These are phyloP conservation scores for rapeseed (Brassica napus) DNA, from an alignment of 345 rosid species.

Conservation along the genomic window Da-Ae NC_063452.1:4514501-4515000, in stretches of 20 bases:
- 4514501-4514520: neutral
- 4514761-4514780: conserved; percentile 51
- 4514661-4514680: conserved; percentile 23
- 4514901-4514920: neutral
- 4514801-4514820: conserved; percentile 16
- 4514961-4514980: neutral
- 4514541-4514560: neutral
- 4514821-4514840: conserved; percentile 11
- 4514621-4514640: neutral
- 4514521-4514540: neutral
- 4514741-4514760: conserved; percentile 51
- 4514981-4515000: neutral
- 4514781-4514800: conserved; percentile 22
- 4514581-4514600: conserved; percentile 23
- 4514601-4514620: conserved; percentile 21
- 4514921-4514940: neutral
- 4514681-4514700: conserved; percentile 35
- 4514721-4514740: conserved; percentile 62
- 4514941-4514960: neutral
- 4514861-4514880: neutral
- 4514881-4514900: too few relatives aligned
- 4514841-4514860: neutral
- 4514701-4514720: conserved; percentile 78
- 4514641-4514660: conserved; percentile 30
- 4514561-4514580: conserved; percentile 8